phyloP scores from a whole-genome alignment of 2,329 filamentous ascomycete genomes.

The Aureobasidium melanogenum region DNA sequence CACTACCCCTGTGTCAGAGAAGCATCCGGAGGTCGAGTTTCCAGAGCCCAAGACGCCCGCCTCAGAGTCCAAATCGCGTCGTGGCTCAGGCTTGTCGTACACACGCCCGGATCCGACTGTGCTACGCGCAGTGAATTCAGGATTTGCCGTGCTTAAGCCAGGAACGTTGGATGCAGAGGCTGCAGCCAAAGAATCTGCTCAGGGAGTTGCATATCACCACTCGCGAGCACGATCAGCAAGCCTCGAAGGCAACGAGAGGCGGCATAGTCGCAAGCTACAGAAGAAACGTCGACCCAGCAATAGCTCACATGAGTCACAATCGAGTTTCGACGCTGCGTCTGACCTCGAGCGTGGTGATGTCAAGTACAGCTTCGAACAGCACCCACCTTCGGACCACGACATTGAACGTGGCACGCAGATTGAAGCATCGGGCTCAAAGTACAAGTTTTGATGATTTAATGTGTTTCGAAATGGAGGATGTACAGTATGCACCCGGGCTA shows the following conservation, averaged over 20 bases:
- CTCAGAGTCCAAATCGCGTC: not conserved
- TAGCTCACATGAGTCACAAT: constrained; percentile 13
- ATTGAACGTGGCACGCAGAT: not conserved
- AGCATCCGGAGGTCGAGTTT: not conserved
- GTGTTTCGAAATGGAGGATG: not conserved
- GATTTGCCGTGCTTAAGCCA: constrained; percentile 28
- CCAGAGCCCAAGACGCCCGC: not conserved
- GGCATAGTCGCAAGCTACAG: constrained; percentile 20
- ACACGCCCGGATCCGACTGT: constrained; percentile 12
- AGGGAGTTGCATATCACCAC: not conserved
- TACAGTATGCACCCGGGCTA: not conserved
- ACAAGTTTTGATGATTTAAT: not conserved
- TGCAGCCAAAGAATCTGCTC: constrained; percentile 11
- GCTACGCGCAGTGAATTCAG: constrained; percentile 17
- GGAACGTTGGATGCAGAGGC: constrained; percentile 22
- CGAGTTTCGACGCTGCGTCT: not conserved
- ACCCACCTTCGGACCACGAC: not conserved
- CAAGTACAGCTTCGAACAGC: constrained; percentile 8
- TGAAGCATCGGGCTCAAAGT: not conserved
- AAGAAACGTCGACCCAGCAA: constrained; percentile 24
- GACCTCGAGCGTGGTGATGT: constrained; percentile 2
- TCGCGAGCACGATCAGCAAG: not conserved
- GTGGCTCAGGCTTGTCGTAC: constrained; percentile 4
- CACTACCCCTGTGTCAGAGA: constrained; percentile 5
- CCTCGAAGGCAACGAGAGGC: not conserved